Conservation (phyloP, 2,329 filamentous ascomycete species). For the Aspergillus puulaauensis region DNA sequence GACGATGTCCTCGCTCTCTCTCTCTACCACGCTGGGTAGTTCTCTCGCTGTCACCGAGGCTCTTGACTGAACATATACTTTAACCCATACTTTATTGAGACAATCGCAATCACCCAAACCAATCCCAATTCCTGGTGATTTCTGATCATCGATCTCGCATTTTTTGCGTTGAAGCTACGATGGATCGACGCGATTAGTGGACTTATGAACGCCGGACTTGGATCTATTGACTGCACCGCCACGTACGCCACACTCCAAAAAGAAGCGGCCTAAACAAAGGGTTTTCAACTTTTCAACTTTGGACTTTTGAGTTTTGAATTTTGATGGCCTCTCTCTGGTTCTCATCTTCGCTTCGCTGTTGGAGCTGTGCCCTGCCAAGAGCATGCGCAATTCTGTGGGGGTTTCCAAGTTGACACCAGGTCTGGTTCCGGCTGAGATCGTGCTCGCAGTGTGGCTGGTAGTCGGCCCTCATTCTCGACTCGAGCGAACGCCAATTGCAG, state of each 20-base stretch:
- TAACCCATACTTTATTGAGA: too few species aligned
- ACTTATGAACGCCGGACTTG: constrained; percentile 8
- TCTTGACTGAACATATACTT: too few species aligned
- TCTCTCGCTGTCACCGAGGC: too few species aligned
- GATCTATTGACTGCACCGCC: constrained; percentile 20
- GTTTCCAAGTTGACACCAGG: background rate
- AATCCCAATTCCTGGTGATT: background rate
- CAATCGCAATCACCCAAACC: background rate
- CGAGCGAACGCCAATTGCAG: background rate
- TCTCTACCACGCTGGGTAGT: background rate
- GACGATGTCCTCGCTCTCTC: background rate
- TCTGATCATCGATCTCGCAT: background rate
- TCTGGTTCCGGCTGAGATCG: background rate
- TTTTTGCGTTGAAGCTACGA: constrained; percentile 2
- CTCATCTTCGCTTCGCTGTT: background rate
- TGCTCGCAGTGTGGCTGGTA: background rate
- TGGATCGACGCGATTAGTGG: constrained; percentile 13
- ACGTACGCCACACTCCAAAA: background rate
- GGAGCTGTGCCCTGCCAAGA: background rate
- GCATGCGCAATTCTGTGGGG: background rate
- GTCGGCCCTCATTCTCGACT: background rate
- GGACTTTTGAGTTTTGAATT: background rate
- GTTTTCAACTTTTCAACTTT: background rate
- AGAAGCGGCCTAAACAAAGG: background rate
- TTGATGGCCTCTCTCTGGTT: background rate